Conservation (phyloP, 2,329 filamentous ascomycete genomes). For the Fusarium papillatum region DNA sequence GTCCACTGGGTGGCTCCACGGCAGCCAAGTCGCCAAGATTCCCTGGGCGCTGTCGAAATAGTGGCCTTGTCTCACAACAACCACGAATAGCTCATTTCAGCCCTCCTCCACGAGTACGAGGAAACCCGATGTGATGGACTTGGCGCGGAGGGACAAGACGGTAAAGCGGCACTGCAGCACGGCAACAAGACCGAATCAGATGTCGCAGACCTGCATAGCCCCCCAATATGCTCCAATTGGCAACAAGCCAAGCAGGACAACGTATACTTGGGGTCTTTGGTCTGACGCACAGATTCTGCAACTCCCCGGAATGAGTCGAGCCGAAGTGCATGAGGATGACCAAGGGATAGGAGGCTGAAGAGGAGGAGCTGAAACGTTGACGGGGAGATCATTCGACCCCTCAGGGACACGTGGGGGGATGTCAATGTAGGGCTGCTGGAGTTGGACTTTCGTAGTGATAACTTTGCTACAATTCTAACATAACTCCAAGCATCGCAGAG, state of each 20-base stretch:
- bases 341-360: background rate
- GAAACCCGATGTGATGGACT: background rate
- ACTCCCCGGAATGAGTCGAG: background rate
- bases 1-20: background rate
- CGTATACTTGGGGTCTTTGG: background rate
- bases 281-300: background rate
- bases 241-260: background rate
- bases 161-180: background rate
- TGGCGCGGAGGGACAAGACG: background rate
- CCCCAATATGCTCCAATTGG: background rate
- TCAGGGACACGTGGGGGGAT: background rate
- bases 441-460: background rate
- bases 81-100: background rate
- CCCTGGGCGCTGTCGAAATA: background rate
- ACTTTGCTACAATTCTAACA: background rate
- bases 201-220: background rate
- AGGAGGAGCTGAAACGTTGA: background rate
- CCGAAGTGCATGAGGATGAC: background rate
- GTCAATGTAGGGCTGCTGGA: background rate
- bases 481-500: background rate
- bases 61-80: background rate
- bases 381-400: background rate
- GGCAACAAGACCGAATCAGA: background rate
- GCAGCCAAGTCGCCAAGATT: background rate
- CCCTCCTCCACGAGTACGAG: background rate